Percentiles rank a stretch among this genome's conserved stretches.
phyloP scores from a whole-genome alignment of 2,329 filamentous ascomycete genomes.

The Neofusicoccum ribis region DNA sequence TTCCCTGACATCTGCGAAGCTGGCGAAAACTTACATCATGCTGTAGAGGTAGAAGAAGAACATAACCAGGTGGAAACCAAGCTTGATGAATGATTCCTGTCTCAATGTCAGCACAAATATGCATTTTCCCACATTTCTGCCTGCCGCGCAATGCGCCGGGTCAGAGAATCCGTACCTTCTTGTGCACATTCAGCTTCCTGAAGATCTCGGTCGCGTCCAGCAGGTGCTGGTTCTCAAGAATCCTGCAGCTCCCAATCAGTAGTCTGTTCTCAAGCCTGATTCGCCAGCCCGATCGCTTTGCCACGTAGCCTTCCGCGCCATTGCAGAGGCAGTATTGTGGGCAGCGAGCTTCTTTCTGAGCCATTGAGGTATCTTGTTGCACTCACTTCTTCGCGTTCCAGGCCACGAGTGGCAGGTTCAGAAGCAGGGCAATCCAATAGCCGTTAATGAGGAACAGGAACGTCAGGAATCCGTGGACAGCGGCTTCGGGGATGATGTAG shows the following conservation, averaged over 20 bases:
- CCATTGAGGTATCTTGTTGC: conserved; percentile 1
- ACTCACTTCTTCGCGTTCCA: conserved; percentile 98
- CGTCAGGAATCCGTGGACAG: conserved; percentile 93
- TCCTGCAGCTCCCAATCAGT: conserved; percentile 59
- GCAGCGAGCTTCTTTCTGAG: background rate
- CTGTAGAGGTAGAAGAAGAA: conserved; percentile 99
- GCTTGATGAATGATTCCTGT: conserved; percentile 98
- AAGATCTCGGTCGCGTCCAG: conserved; percentile 99
- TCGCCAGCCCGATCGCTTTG: background rate
- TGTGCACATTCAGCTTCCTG: conserved; percentile 97
- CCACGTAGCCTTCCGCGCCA: background rate
- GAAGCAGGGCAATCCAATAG: conserved; percentile 90
- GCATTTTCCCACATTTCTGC: background rate
- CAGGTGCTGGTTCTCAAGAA: conserved; percentile 94
- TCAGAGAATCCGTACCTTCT: conserved; percentile 67
- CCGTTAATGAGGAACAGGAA: conserved; percentile 97
- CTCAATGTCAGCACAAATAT: background rate
- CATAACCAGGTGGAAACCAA: conserved; percentile 98
- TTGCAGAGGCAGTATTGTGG: background rate
- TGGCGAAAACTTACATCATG: conserved; percentile 64
- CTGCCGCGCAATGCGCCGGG: background rate
- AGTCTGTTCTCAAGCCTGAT: conserved; percentile 2
- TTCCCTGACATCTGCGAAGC: background rate
- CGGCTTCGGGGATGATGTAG: conserved; percentile 98
- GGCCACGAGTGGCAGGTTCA: conserved; percentile 87